These are phyloP conservation scores for Metarhizium guizhouense DNA, from an alignment of 2,329 filamentous ascomycete genomes.

Conservation along the genomic window DNA sequence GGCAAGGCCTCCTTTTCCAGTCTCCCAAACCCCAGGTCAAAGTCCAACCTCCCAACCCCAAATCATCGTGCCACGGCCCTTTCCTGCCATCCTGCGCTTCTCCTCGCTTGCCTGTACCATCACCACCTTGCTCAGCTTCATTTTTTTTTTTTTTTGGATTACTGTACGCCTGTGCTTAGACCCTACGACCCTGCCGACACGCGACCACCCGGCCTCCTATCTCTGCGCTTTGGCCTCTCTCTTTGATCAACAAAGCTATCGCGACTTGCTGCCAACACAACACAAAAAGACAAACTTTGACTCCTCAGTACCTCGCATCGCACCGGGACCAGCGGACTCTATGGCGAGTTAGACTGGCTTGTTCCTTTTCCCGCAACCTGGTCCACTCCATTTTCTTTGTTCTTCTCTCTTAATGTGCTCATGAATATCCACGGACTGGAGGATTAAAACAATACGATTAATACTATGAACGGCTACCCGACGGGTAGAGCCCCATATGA, in stretches of 20 bases:
- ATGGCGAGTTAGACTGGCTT: slow-evolving; percentile 5
- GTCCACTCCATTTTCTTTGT: slow-evolving; percentile 1
- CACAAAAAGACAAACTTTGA: neutral
- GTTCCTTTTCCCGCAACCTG: slow-evolving; percentile 2
- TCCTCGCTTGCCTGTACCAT: too few relatives aligned
- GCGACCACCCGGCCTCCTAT: neutral
- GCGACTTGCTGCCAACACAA: neutral
- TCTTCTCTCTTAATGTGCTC: slow-evolving; percentile 13
- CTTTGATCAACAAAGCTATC: neutral
- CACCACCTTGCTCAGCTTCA: neutral
- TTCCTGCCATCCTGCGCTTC: neutral
- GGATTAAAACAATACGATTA: neutral
- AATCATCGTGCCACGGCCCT: neutral
- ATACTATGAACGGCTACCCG: slow-evolving; percentile 30
- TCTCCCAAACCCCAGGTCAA: neutral
- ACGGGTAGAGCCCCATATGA: slow-evolving; percentile 25
- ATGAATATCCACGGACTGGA: slow-evolving; percentile 12
- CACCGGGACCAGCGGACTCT: neutral
- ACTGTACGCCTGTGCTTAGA: neutral
- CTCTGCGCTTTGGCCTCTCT: neutral
- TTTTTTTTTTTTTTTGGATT: neutral
- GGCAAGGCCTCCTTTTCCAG: slow-evolving; percentile 3
- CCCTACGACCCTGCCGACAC: neutral
- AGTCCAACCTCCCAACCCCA: neutral
- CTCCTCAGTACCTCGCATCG: neutral